These are phyloP conservation scores for Globisporangium acanthophoron DNA, from an alignment of 352 stramenopile genomes.

Conservation along the genomic window DNA sequence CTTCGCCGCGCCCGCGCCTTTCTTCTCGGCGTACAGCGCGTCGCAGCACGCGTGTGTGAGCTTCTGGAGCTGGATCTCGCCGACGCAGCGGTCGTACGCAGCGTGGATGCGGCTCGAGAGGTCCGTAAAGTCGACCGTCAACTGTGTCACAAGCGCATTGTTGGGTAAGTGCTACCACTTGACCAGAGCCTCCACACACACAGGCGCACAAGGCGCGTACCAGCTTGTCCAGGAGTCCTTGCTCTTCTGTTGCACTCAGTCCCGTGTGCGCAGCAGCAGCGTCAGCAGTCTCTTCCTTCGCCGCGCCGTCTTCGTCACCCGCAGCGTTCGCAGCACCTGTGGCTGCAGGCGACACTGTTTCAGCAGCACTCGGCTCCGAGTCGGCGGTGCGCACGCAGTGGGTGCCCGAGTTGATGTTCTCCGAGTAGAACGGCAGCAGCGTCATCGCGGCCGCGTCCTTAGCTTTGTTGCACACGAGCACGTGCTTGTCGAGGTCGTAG, in stretches of 20 bases:
- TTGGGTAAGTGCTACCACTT: background rate
- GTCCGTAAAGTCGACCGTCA: conserved; percentile 48
- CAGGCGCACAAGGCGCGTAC: conserved; percentile 14
- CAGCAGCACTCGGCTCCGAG: background rate
- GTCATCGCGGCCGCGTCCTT: conserved; percentile 58
- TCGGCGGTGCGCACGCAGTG: conserved; percentile 16
- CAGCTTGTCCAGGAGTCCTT: conserved; percentile 67
- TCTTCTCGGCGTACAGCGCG: conserved; percentile 59
- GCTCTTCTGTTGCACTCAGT: conserved; percentile 38
- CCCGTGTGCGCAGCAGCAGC: conserved; percentile 19
- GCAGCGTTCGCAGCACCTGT: background rate
- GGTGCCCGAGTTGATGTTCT: conserved; percentile 76
- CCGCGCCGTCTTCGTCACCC: conserved; percentile 2
- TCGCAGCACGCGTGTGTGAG: conserved; percentile 64
- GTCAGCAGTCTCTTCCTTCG: conserved; percentile 1
- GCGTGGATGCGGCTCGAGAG: conserved; percentile 41
- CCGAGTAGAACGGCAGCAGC: conserved; percentile 59
- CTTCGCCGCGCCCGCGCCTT: conserved; percentile 40
- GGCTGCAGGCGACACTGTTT: too few relatives aligned
- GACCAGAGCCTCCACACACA: background rate
- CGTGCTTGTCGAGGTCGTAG: conserved; percentile 76
- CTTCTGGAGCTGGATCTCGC: conserved; percentile 54
- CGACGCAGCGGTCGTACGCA: conserved; percentile 48
- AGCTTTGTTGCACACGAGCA: conserved; percentile 72
- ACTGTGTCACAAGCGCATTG: conserved; percentile 8